Percentiles rank a stretch among this genome's conserved stretches.
These are phyloP conservation scores for Aegilops tauschii DNA, from an alignment of 176 grass and related monocot species.

Conservation along the genomic window DNA sequence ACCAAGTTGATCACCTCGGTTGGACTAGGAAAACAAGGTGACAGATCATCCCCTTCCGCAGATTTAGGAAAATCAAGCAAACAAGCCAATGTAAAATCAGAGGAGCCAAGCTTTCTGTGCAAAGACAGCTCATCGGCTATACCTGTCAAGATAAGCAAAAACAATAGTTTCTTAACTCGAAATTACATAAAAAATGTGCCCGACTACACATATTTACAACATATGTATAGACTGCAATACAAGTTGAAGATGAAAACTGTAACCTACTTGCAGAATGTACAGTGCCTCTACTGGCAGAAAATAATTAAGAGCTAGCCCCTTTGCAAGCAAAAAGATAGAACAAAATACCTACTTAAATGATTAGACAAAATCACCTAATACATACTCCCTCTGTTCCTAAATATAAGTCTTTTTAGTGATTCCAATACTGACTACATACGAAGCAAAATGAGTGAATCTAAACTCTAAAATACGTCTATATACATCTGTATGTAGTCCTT, in stretches of 20 bases:
- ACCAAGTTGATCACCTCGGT: conserved; percentile 45
- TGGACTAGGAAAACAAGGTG: conserved; percentile 60
- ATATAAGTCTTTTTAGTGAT: too few species aligned
- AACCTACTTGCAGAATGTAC: not conserved
- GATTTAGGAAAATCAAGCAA: conserved; percentile 82
- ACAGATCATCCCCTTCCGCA: conserved; percentile 39
- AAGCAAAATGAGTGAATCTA: too few species aligned
- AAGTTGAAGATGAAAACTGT: not conserved
- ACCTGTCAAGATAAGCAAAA: conserved; percentile 44
- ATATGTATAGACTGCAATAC: conserved; percentile 2
- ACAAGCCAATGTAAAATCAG: conserved; percentile 86
- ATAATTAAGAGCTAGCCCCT: not conserved
- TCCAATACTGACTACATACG: too few species aligned
- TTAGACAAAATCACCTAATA: not conserved
- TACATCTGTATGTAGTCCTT: too few species aligned
- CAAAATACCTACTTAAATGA: conserved; percentile 11
- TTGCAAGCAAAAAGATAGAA: conserved; percentile 8
- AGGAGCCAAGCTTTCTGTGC: conserved; percentile 73
- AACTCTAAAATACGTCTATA: too few species aligned
- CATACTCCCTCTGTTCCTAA: too few species aligned
- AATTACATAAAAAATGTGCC: not conserved
- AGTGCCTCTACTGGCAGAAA: conserved; percentile 6
- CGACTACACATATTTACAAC: conserved; percentile 1
- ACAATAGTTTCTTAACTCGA: not conserved
- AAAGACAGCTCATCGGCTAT: conserved; percentile 59